Evolutionary conservation across 2,329 filamentous ascomycete species (phyloP).

Genomic region (Lasiodiplodia sp.): DNA sequence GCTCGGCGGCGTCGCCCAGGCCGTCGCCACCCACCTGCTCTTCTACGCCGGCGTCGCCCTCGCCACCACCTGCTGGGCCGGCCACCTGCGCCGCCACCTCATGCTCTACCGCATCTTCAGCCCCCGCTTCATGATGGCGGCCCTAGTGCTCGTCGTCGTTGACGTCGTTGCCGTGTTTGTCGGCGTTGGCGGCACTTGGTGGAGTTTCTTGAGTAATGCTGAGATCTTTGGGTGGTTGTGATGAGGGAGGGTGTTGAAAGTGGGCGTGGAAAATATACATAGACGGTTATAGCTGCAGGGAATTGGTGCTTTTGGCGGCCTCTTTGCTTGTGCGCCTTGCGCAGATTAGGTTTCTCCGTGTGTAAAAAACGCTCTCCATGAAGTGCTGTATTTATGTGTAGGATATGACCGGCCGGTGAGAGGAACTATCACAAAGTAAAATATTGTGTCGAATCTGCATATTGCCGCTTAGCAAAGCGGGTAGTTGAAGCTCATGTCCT

Average conservation of each 20-base stretch:
- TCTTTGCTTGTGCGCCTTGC: not conserved
- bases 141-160: constrained; percentile 73
- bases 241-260: not conserved
- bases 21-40: constrained; percentile 75
- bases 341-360: not conserved
- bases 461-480: not conserved
- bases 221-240: constrained; percentile 77
- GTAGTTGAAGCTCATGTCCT: not conserved
- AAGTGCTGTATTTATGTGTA: not conserved
- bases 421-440: not conserved
- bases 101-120: constrained; percentile 97
- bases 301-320: not conserved
- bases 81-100: constrained; percentile 84
- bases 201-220: constrained; percentile 78
- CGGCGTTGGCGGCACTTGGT: constrained; percentile 75
- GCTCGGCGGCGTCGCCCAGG: constrained; percentile 73
- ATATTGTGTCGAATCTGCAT: not conserved
- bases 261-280: not conserved
- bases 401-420: not conserved
- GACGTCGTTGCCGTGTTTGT: constrained; percentile 77
- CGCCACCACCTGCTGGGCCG: constrained; percentile 90
- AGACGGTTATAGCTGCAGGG: not conserved
- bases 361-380: not conserved
- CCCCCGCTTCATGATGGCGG: constrained; percentile 88
- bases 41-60: constrained; percentile 85